A percentile compares a stretch with the other conserved stretches of the same genome.
Evolutionary conservation across 345 rosid species (phyloP).

Genomic region (Dipteronia sinensis): DNA sequence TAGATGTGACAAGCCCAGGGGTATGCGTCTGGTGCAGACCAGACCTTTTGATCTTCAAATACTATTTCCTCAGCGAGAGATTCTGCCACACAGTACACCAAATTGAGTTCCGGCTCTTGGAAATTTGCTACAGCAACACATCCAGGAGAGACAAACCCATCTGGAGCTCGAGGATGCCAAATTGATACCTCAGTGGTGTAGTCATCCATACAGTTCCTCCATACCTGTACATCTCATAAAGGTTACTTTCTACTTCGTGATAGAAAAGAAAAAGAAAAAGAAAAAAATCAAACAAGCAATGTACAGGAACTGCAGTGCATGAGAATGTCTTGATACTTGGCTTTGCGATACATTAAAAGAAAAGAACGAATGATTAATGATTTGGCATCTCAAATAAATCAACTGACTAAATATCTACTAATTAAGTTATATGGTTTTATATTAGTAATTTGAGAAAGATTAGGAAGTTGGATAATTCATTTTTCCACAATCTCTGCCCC

Average conservation of each 20-base stretch:
- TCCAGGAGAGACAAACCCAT: slow-evolving; percentile 73
- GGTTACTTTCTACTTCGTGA: neutral
- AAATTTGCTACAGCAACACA: slow-evolving; percentile 69
- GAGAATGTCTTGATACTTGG: neutral
- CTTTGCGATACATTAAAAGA: neutral
- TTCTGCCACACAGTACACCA: slow-evolving; percentile 68
- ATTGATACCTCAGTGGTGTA: slow-evolving; percentile 68
- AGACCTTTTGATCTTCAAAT: slow-evolving; percentile 83
- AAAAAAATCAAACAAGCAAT: neutral
- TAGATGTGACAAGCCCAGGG: slow-evolving; percentile 95
- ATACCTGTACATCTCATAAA: slow-evolving; percentile 51
- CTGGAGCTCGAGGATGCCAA: slow-evolving; percentile 95
- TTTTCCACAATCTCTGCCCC: neutral
- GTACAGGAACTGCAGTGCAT: slow-evolving; percentile 7
- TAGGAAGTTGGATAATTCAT: neutral
- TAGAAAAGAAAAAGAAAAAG: neutral
- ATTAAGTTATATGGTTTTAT: too few relatives aligned
- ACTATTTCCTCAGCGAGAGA: slow-evolving; percentile 67
- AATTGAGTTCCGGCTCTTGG: slow-evolving; percentile 64
- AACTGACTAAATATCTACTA: neutral
- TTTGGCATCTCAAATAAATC: slow-evolving; percentile 4
- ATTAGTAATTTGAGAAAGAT: neutral
- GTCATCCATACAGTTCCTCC: slow-evolving; percentile 92
- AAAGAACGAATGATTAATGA: neutral
- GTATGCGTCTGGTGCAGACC: slow-evolving; percentile 82